phyloP scores from a whole-genome alignment of 129 eudicot species.

The Helianthus annuus region HanXRQr2.0-SUNRISE NC_035436.2:153141471-153141970 shows the following conservation, averaged over 20 bases:
- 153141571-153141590: conserved; percentile 15
- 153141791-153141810: conserved; percentile 23
- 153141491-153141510: neutral
- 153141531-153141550: conserved; percentile 13
- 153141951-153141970: no score
- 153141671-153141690: conserved; percentile 5
- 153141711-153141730: conserved; percentile 1
- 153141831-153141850: conserved; percentile 19
- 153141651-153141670: conserved; percentile 24
- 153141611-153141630: conserved; percentile 20
- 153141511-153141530: conserved; percentile 11
- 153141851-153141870: no score
- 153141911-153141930: no score
- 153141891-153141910: no score
- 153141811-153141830: conserved; percentile 20
- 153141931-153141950: no score
- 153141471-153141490: conserved; percentile 1
- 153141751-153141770: conserved; percentile 18
- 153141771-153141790: conserved; percentile 17
- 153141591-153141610: conserved; percentile 35
- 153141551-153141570: conserved; percentile 19
- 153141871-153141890: no score
- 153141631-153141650: conserved; percentile 29
- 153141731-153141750: conserved; percentile 31
- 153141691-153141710: conserved; percentile 17